Conservation (phyloP, 345 rosid genomes). For the Firmiana major region DNA sequence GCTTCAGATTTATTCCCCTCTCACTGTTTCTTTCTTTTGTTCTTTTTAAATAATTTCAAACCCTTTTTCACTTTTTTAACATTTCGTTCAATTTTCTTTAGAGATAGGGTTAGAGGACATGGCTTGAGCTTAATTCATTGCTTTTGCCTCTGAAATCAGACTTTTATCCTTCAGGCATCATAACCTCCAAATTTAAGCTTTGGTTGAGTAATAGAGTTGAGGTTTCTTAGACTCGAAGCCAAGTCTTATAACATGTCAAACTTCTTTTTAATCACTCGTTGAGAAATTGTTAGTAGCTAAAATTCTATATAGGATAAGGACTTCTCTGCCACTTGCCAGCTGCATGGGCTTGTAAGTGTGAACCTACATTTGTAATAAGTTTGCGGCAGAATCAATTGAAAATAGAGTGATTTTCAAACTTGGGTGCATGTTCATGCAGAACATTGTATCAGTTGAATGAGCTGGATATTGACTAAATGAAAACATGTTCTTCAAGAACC, state of each 20-base stretch:
- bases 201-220: neutral
- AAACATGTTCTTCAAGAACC: conserved; percentile 6
- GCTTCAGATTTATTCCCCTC: conserved; percentile 11
- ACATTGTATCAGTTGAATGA: neutral
- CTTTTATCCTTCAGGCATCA: neutral
- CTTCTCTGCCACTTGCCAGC: neutral
- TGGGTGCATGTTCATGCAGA: neutral
- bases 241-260: too few species aligned
- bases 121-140: neutral
- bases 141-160: neutral
- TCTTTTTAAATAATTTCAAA: neutral
- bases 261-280: too few species aligned
- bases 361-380: neutral
- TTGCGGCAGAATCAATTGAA: conserved; percentile 12
- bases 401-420: neutral
- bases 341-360: neutral
- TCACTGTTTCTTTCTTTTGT: neutral
- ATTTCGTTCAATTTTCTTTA: neutral
- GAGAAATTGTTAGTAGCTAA: neutral
- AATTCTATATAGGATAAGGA: neutral
- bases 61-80: neutral
- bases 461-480: conserved; percentile 7
- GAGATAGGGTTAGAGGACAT: neutral
- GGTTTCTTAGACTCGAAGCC: too few species aligned
- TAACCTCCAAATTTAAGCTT: neutral